Conservation (phyloP, 306 rosid genomes). For the Citrullus amarus region DNA sequence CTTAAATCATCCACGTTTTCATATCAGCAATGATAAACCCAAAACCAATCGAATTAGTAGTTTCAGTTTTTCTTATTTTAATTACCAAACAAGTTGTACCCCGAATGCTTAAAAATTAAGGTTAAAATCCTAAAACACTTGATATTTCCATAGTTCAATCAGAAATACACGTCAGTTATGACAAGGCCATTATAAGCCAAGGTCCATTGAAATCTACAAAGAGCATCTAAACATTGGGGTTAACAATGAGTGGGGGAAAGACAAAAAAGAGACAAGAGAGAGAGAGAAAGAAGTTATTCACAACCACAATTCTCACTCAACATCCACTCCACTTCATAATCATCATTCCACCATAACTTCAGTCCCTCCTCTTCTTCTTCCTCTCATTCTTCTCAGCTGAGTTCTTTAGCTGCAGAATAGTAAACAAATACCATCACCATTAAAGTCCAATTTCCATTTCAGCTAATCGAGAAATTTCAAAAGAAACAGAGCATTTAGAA, state of each 20-base stretch:
- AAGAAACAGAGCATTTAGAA: not conserved
- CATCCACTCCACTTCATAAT: too few species aligned
- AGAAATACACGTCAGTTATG: not conserved
- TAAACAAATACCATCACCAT: not conserved
- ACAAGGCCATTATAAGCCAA: not conserved
- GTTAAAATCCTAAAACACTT: too few species aligned
- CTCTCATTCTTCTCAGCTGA: conserved; percentile 38
- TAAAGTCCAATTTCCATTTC: not conserved
- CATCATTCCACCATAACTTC: not conserved
- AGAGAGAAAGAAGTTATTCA: too few species aligned
- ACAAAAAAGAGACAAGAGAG: not conserved
- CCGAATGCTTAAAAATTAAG: too few species aligned
- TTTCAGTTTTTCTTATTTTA: too few species aligned
- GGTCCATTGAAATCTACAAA: not conserved
- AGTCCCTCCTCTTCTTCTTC: conserved; percentile 44
- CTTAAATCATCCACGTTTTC: too few species aligned
- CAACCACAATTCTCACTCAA: too few species aligned
- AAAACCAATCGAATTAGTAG: too few species aligned
- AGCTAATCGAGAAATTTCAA: not conserved
- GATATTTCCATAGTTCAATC: not conserved
- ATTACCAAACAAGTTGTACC: too few species aligned
- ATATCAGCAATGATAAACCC: too few species aligned
- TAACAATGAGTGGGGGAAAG: not conserved
- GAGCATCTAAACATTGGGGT: not conserved
- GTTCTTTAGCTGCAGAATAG: conserved; percentile 41